These are phyloP conservation scores for Xerocomus amazonicus DNA, from an alignment of 1,284 basidiomycete genomes.

Conservation along the genomic window DNA sequence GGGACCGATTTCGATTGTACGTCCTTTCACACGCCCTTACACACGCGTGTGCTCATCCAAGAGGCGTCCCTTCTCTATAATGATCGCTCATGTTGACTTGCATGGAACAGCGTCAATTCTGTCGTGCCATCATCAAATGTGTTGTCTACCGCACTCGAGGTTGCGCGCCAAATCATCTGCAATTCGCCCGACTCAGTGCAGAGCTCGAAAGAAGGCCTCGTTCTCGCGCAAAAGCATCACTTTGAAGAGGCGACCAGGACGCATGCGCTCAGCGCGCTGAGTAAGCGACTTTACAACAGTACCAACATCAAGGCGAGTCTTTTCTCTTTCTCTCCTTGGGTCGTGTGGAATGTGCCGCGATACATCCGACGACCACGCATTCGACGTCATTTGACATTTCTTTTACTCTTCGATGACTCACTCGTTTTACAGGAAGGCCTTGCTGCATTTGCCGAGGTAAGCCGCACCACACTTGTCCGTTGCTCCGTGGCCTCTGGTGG, in stretches of 20 bases:
- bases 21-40: conserved; percentile 29
- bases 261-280: conserved; percentile 50
- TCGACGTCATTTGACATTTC: background rate
- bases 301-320: conserved; percentile 65
- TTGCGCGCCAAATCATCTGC: conserved; percentile 57
- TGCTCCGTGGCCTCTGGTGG: too few species aligned
- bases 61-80: too few species aligned
- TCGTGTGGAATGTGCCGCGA: background rate
- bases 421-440: conserved; percentile 40
- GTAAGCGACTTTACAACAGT: conserved; percentile 57
- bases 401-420: conserved; percentile 10
- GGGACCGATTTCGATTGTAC: conserved; percentile 72
- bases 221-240: conserved; percentile 52
- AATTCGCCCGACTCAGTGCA: conserved; percentile 83
- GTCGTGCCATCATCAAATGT: conserved; percentile 61
- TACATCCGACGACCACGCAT: background rate
- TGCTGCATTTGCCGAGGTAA: conserved; percentile 43
- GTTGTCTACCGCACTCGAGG: conserved; percentile 57
- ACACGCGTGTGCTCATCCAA: conserved; percentile 6
- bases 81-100: too few species aligned
- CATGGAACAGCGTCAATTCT: conserved; percentile 54
- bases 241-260: conserved; percentile 52
- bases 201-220: conserved; percentile 67
- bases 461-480: conserved; percentile 8
- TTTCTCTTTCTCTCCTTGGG: too few species aligned